Evolutionary conservation across 495 filamentous ascomycete species (phyloP).

Genomic region (Podospora australis): DNA sequence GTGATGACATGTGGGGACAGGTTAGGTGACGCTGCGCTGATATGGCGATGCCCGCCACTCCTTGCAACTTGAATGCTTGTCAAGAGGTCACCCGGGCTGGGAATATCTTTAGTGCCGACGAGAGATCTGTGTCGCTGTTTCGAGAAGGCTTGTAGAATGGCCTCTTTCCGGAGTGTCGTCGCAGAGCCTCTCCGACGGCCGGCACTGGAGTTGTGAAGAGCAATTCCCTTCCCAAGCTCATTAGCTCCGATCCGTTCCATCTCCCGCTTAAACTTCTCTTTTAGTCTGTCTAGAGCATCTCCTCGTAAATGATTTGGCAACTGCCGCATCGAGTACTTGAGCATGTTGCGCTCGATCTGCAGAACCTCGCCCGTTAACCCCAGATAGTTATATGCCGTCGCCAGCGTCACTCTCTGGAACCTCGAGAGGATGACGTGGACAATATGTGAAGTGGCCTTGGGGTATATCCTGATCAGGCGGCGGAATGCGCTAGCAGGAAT

Average conservation of each 20-base stretch:
- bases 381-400: slow-evolving; percentile 88
- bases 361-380: slow-evolving; percentile 86
- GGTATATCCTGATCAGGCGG: slow-evolving; percentile 88
- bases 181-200: slow-evolving; percentile 64
- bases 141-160: slow-evolving; percentile 60
- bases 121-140: slow-evolving; percentile 31
- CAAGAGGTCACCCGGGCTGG: slow-evolving; percentile 72
- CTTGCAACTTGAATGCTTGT: slow-evolving; percentile 72
- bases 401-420: slow-evolving; percentile 88
- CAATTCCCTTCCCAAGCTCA: slow-evolving; percentile 88
- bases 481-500: slow-evolving; percentile 95
- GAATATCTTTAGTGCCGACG: slow-evolving; percentile 31
- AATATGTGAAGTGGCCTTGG: slow-evolving; percentile 92
- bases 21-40: slow-evolving; percentile 6
- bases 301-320: slow-evolving; percentile 89
- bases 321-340: slow-evolving; percentile 84
- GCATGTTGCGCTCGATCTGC: slow-evolving; percentile 84
- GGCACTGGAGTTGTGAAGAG: slow-evolving; percentile 72
- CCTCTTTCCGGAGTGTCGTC: slow-evolving; percentile 72
- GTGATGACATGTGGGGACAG: slow-evolving; percentile 8
- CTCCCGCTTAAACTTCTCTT: slow-evolving; percentile 87
- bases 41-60: slow-evolving; percentile 20
- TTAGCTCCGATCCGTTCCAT: slow-evolving; percentile 76
- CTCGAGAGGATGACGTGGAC: slow-evolving; percentile 94
- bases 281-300: slow-evolving; percentile 73